Conservation (phyloP, 768 basidiomycete genomes). For the Candolleomyces aberdarensis region DNA sequence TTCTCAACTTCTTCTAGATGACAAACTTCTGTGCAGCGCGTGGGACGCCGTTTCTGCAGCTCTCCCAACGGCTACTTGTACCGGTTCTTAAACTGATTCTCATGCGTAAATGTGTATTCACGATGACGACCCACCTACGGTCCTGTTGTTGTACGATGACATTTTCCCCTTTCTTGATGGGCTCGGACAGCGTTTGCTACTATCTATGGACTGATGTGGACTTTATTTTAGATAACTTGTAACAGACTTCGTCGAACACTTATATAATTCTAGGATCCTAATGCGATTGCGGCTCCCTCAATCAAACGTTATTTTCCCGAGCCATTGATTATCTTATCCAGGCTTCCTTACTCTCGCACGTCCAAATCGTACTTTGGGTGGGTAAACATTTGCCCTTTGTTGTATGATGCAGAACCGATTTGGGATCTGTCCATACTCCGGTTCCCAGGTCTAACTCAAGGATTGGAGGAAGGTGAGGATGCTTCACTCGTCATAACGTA, state of each 20-base stretch:
- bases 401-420: conserved; percentile 5
- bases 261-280: neutral
- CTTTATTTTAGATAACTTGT: neutral
- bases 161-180: neutral
- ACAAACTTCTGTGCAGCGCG: conserved; percentile 29
- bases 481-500: neutral
- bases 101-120: neutral
- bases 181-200: neutral
- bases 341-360: conserved; percentile 1
- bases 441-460: neutral
- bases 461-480: neutral
- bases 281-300: neutral
- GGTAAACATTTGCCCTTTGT: neutral
- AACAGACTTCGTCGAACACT: neutral
- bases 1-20: conserved; percentile 1
- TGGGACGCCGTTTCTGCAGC: conserved; percentile 56
- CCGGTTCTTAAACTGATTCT: conserved; percentile 16
- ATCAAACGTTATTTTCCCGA: neutral
- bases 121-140: neutral
- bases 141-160: neutral
- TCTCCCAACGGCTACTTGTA: conserved; percentile 46
- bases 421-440: neutral
- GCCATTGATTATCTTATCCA: neutral
- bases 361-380: conserved; percentile 7
- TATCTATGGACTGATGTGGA: conserved; percentile 1